phyloP scores from a whole-genome alignment of 768 basidiomycete genomes.

The Termitomyces sp. region DNA sequence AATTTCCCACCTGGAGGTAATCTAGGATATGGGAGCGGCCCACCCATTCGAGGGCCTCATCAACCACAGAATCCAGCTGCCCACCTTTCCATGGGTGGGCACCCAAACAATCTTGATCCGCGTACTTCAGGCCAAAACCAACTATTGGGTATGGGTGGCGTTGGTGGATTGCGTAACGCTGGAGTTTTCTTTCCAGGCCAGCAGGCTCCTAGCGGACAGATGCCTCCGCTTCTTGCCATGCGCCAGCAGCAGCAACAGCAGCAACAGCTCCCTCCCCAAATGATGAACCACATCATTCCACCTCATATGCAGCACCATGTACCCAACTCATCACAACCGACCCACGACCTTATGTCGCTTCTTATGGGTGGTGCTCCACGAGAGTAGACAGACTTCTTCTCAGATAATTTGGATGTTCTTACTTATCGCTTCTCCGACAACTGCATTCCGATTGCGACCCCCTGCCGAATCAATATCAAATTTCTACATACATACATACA shows the following conservation, averaged over 20 bases:
- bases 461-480: background rate
- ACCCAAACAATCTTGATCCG: conserved; percentile 51
- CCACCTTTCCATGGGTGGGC: conserved; percentile 49
- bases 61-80: conserved; percentile 45
- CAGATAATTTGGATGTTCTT: conserved; percentile 7
- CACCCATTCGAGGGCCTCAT: conserved; percentile 53
- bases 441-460: conserved; percentile 1
- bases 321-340: conserved; percentile 45
- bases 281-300: conserved; percentile 43
- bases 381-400: conserved; percentile 47
- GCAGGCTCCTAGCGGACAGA: conserved; percentile 39
- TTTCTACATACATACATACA: too few species aligned
- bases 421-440: conserved; percentile 1
- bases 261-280: conserved; percentile 56
- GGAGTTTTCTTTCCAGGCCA: conserved; percentile 47
- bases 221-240: conserved; percentile 42
- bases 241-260: conserved; percentile 47
- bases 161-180: conserved; percentile 43
- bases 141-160: conserved; percentile 44
- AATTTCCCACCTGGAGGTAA: conserved; percentile 44
- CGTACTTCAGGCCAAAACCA: conserved; percentile 49
- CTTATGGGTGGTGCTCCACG: conserved; percentile 72
- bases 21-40: conserved; percentile 40
- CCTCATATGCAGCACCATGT: conserved; percentile 57
- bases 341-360: conserved; percentile 80